phyloP scores from a whole-genome alignment of 1,139 yeast genomes.

The Saccharomycopsis crataegensis region DNA sequence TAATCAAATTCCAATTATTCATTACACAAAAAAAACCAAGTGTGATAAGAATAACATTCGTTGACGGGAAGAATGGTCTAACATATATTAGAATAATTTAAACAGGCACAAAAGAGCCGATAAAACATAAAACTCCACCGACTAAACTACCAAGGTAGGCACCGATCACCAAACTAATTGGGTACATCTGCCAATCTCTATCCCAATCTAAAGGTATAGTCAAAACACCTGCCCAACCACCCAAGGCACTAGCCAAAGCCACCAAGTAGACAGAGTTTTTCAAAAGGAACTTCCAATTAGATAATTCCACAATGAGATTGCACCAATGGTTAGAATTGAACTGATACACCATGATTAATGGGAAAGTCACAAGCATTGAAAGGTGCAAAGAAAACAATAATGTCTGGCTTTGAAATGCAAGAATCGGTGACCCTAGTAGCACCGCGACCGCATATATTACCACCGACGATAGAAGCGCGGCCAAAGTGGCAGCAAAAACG shows the following conservation, averaged over 20 bases:
- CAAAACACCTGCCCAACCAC: conserved; percentile 89
- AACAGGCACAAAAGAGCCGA: not conserved
- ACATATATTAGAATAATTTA: not conserved
- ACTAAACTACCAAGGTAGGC: conserved; percentile 62
- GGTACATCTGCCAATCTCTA: conserved; percentile 96
- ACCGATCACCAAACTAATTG: conserved; percentile 83
- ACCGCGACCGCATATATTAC: conserved; percentile 49
- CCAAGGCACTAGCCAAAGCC: conserved; percentile 41
- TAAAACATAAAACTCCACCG: conserved; percentile 33
- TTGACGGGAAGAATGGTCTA: no score
- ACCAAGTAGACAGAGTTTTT: conserved; percentile 34
- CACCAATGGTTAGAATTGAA: conserved; percentile 44
- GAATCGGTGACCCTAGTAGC: conserved; percentile 83
- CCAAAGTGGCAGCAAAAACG: conserved; percentile 7
- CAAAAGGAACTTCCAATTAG: conserved; percentile 23
- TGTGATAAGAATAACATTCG: no score
- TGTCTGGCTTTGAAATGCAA: conserved; percentile 50
- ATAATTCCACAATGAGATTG: conserved; percentile 31
- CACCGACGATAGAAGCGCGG: conserved; percentile 10
- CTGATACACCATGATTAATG: conserved; percentile 54
- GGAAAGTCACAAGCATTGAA: conserved; percentile 53
- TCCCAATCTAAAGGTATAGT: conserved; percentile 98
- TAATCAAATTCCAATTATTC: no score
- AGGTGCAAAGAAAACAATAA: conserved; percentile 58
- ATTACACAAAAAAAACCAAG: no score